phyloP scores from a whole-genome alignment of 345 rosid genomes.

The Orychophragmus violaceus region DNA sequence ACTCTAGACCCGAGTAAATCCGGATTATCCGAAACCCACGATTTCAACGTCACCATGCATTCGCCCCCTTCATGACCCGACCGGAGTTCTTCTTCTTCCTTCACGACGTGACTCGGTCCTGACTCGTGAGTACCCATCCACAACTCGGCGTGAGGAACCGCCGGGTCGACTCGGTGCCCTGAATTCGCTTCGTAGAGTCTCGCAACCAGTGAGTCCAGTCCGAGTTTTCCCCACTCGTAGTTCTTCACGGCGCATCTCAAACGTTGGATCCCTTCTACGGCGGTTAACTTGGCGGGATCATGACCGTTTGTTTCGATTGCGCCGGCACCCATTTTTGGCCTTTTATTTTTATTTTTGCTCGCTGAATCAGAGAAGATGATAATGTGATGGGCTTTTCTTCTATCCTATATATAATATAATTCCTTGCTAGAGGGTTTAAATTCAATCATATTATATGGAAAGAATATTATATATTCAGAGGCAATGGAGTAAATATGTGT shows the following conservation, averaged over 20 bases:
- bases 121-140: slow-evolving; percentile 83
- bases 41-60: slow-evolving; percentile 40
- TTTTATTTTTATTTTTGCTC: neutral
- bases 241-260: slow-evolving; percentile 67
- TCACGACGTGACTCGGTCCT: slow-evolving; percentile 60
- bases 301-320: slow-evolving; percentile 24
- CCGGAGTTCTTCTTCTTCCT: slow-evolving; percentile 29
- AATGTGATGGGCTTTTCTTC: too few relatives aligned
- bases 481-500: neutral
- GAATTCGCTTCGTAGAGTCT: slow-evolving; percentile 58
- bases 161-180: slow-evolving; percentile 30
- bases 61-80: slow-evolving; percentile 4
- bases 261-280: slow-evolving; percentile 29
- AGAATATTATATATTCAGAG: neutral
- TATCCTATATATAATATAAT: neutral
- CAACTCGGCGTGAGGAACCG: slow-evolving; percentile 57
- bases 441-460: slow-evolving; percentile 6
- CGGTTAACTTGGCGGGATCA: slow-evolving; percentile 18
- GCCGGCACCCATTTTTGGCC: slow-evolving; percentile 27
- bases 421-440: slow-evolving; percentile 13
- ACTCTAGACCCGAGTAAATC: slow-evolving; percentile 63
- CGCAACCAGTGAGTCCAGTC: slow-evolving; percentile 61
- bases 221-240: slow-evolving; percentile 79
- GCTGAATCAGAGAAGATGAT: too few relatives aligned
- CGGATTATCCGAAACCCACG: slow-evolving; percentile 66